A percentile compares a stretch with the other conserved stretches of the same genome.
These are phyloP conservation scores for Ogataea neopini DNA, from an alignment of 805 yeast species.

Conservation along the genomic window DNA sequence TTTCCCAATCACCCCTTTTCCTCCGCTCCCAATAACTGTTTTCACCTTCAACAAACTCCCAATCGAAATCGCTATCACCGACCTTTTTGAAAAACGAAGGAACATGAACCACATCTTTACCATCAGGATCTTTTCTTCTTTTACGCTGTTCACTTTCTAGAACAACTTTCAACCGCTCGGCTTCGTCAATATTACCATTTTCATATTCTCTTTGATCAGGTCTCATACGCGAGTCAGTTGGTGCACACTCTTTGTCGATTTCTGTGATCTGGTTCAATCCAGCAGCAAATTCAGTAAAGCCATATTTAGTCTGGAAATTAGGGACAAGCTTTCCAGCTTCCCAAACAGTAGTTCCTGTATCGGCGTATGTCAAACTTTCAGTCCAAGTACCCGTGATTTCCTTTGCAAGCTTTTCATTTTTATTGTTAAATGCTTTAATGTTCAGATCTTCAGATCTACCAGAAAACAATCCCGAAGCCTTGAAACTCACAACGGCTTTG, in stretches of 20 bases:
- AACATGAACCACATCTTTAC: slow-evolving; percentile 41
- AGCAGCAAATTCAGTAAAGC: slow-evolving; percentile 83
- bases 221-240: slow-evolving; percentile 85
- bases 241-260: slow-evolving; percentile 71
- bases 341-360: slow-evolving; percentile 59
- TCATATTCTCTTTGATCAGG: slow-evolving; percentile 83
- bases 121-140: slow-evolving; percentile 62
- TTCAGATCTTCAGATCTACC: slow-evolving; percentile 73
- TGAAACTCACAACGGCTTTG: slow-evolving; percentile 68
- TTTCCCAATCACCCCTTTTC: slow-evolving; percentile 60
- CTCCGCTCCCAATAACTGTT: slow-evolving; percentile 81
- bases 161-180: slow-evolving; percentile 66
- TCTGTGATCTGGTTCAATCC: slow-evolving; percentile 75
- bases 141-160: slow-evolving; percentile 82
- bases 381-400: slow-evolving; percentile 83
- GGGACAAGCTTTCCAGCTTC: slow-evolving; percentile 62
- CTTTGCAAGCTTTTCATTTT: slow-evolving; percentile 36
- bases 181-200: slow-evolving; percentile 63
- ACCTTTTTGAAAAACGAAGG: slow-evolving; percentile 66
- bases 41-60: slow-evolving; percentile 58
- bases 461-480: slow-evolving; percentile 82
- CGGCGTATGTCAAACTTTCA: slow-evolving; percentile 50
- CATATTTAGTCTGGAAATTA: slow-evolving; percentile 66
- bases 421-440: slow-evolving; percentile 44
- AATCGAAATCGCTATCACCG: slow-evolving; percentile 41